These are phyloP conservation scores for Syzygium oleosum DNA, from an alignment of 345 rosid species.

Conservation along the genomic window DNA sequence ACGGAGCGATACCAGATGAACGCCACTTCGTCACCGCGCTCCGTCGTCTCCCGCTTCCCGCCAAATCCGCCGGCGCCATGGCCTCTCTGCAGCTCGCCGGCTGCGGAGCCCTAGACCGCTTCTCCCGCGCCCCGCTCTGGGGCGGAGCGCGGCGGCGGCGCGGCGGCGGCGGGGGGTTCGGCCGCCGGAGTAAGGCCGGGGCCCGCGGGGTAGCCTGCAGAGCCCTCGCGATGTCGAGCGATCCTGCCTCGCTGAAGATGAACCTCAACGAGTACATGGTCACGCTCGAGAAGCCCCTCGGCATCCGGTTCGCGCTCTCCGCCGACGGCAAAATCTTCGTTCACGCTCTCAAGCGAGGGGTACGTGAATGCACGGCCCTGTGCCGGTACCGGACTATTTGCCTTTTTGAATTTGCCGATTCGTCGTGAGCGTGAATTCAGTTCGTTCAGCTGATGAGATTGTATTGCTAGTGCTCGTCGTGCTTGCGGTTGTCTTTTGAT, in stretches of 20 bases:
- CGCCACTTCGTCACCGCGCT: not conserved
- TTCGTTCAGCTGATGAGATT: not conserved
- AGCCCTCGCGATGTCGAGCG: constrained; percentile 37
- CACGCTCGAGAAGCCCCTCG: constrained; percentile 76
- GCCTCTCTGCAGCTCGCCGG: constrained; percentile 29
- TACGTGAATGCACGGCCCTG: constrained; percentile 6
- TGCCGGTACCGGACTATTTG: not conserved
- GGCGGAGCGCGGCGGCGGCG: constrained; percentile 16
- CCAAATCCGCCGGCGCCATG: not conserved
- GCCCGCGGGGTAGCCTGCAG: constrained; percentile 2
- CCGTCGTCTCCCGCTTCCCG: not conserved
- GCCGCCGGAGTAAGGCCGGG: not conserved
- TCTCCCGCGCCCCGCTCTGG: not conserved
- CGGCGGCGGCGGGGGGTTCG: not conserved
- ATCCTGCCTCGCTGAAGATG: constrained; percentile 37
- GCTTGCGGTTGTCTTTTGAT: not conserved
- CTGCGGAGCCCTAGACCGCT: constrained; percentile 18
- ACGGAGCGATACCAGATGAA: fast-evolving
- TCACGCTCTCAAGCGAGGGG: constrained; percentile 79
- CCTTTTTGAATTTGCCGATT: not conserved
- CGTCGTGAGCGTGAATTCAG: not conserved
- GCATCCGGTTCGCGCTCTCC: constrained; percentile 72
- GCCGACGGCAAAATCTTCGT: constrained; percentile 70
- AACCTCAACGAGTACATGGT: constrained; percentile 95
- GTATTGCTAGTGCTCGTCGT: not conserved